phyloP scores from a whole-genome alignment of 805 yeast genomes.

The Teunomyces funiuensis region DNA sequence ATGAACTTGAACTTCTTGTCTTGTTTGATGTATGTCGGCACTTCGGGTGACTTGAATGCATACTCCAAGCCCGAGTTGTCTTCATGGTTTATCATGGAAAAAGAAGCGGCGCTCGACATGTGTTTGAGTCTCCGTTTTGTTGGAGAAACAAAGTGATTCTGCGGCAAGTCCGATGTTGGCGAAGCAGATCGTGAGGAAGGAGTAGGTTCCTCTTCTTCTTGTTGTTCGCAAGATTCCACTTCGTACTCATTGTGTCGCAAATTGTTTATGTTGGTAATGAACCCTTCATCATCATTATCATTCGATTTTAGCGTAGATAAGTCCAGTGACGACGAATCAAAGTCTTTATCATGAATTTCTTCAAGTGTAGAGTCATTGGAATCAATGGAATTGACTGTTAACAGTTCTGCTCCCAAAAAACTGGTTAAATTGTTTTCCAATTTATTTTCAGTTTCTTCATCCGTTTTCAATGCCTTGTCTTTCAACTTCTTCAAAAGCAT shows the following conservation, averaged over 20 bases:
- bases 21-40: slow-evolving; percentile 39
- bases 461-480: slow-evolving; percentile 8
- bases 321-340: background rate
- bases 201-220: background rate
- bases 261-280: slow-evolving; percentile 25
- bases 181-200: background rate
- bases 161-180: background rate
- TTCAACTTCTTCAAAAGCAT: slow-evolving; percentile 13
- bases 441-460: background rate
- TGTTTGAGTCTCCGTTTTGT: slow-evolving; percentile 13
- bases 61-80: slow-evolving; percentile 30
- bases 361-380: slow-evolving; percentile 3
- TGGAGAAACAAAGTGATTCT: slow-evolving; percentile 14
- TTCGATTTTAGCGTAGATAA: background rate
- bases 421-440: background rate
- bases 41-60: slow-evolving; percentile 29
- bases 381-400: background rate
- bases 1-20: slow-evolving; percentile 45
- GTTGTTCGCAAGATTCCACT: background rate
- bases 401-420: slow-evolving; percentile 3
- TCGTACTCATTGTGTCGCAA: slow-evolving; percentile 29
- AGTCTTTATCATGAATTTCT: slow-evolving; percentile 13
- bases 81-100: slow-evolving; percentile 26
- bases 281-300: slow-evolving; percentile 11
- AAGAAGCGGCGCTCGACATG: slow-evolving; percentile 19